Evolutionary conservation across 305 asterid species (phyloP), one percentile per base, ranked within the genome.

Genomic region (Solanum hybrid): DNA sequence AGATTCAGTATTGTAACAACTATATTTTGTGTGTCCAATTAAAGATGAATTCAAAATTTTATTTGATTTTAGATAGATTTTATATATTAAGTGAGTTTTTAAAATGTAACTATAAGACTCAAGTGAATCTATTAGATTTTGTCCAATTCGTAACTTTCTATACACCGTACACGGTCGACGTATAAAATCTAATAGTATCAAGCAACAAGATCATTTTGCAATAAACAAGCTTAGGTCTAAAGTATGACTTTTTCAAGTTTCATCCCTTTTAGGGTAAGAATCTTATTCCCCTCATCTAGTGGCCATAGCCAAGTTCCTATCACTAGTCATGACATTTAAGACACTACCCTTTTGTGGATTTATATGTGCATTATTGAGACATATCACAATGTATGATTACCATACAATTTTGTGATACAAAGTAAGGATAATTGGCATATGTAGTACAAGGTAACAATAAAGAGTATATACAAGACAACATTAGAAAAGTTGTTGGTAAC

Each of bases 321-420:
- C 85, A 64, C 32, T 89, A 75, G 72, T 82, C 89, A 42, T 79
- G 22, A 32, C 88, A 80, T 73, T 86, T 56, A 85, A 64, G 85
- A 45, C 40, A 19, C 10, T 69, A 19, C 19, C 79, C 10, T 22
- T 78, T 78, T 31, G 60, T 38, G 73, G 85, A 88, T 79, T 10
- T 71, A 8, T 64, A 86, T 78, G 78, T 78, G 88, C 12, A 42
- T 79, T 35, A 79, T 88, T 79, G 35, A 42, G 38, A 1, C 13
- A 5, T 71, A 51, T 90, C 78, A 71, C 14, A 36, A 37, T 66
- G 87, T 45, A 14, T 6, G 19, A 88, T 45, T 29, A 17, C 73
- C 12, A 45, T 45, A 66, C 73, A 82, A 31, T 31, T 51, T 45
- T 82, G 72, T 84, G 75, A 51, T 77, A 34, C 24, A 81, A 40